phyloP scores from a whole-genome alignment of 495 filamentous ascomycete species.

The Hypoxylon subgilvum region DNA sequence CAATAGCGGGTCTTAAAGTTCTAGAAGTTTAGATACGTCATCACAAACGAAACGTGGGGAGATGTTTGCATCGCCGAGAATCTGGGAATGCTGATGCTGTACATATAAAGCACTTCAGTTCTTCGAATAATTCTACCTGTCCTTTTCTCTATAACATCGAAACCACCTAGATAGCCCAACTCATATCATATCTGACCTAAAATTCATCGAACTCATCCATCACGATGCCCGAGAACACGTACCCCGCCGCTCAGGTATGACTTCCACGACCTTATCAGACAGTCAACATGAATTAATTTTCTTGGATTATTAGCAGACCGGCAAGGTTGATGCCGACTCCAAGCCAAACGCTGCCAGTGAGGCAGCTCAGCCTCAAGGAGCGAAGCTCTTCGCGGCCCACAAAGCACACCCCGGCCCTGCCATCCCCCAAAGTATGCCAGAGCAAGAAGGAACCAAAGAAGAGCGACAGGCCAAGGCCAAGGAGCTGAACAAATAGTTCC shows the following conservation, averaged over 20 bases:
- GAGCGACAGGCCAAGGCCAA: constrained; percentile 68
- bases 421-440: constrained; percentile 52
- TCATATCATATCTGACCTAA: neutral
- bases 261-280: neutral
- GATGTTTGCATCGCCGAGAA: constrained; percentile 24
- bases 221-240: constrained; percentile 38
- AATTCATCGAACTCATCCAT: neutral
- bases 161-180: too few species aligned
- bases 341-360: constrained; percentile 43
- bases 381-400: constrained; percentile 50
- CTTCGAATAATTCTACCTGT: too few species aligned
- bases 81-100: neutral
- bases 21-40: constrained; percentile 38
- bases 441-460: constrained; percentile 67
- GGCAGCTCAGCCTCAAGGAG: constrained; percentile 38
- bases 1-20: constrained; percentile 29
- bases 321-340: constrained; percentile 40
- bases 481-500: constrained; percentile 67
- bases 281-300: constrained; percentile 1
- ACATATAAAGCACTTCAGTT: constrained; percentile 23
- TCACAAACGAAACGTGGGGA: constrained; percentile 30
- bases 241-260: constrained; percentile 35
- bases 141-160: too few species aligned
- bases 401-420: constrained; percentile 58
- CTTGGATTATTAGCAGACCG: constrained; percentile 26